Percentiles rank a stretch among this genome's conserved stretches.
Evolutionary conservation across 2,329 filamentous ascomycete genomes (phyloP).

Genomic region (Diplodia mutila): DNA sequence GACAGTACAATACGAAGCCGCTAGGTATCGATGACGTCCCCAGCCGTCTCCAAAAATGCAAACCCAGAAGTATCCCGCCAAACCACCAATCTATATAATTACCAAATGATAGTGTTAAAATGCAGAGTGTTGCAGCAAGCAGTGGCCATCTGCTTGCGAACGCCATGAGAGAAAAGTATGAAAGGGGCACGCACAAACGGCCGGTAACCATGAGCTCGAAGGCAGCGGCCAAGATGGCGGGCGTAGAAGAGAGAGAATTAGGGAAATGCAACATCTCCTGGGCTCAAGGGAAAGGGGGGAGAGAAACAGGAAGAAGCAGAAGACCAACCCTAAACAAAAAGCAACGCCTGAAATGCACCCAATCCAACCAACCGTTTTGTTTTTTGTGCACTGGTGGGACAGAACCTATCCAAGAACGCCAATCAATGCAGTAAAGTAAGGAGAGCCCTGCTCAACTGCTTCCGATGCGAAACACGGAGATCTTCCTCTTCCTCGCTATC

Average conservation of each 20-base stretch:
- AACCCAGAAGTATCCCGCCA: background rate
- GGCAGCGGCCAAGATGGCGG: slow-evolving; percentile 4
- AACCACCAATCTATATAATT: slow-evolving; percentile 11
- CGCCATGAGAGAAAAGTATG: background rate
- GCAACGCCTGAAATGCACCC: slow-evolving; percentile 17
- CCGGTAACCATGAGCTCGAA: slow-evolving; percentile 6
- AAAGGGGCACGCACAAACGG: background rate
- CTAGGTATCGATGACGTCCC: background rate
- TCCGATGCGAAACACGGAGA: background rate
- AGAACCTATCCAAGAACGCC: slow-evolving; percentile 18
- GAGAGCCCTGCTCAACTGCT: slow-evolving; percentile 10
- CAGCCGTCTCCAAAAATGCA: background rate
- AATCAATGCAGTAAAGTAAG: slow-evolving; percentile 19
- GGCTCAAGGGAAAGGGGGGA: background rate
- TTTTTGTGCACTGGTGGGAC: slow-evolving; percentile 19
- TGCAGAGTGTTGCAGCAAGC: background rate
- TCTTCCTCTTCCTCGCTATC: background rate
- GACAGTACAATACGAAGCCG: background rate
- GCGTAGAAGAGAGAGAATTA: background rate
- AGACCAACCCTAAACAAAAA: background rate
- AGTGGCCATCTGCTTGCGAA: slow-evolving; percentile 22
- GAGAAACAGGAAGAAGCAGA: background rate
- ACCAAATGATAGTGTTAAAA: background rate
- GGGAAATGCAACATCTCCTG: background rate
- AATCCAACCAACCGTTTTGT: slow-evolving; percentile 13